Base-by-base conservation (phyloP, 1,139 yeast genomes). In the Scheffersomyces insectosa region DNA sequence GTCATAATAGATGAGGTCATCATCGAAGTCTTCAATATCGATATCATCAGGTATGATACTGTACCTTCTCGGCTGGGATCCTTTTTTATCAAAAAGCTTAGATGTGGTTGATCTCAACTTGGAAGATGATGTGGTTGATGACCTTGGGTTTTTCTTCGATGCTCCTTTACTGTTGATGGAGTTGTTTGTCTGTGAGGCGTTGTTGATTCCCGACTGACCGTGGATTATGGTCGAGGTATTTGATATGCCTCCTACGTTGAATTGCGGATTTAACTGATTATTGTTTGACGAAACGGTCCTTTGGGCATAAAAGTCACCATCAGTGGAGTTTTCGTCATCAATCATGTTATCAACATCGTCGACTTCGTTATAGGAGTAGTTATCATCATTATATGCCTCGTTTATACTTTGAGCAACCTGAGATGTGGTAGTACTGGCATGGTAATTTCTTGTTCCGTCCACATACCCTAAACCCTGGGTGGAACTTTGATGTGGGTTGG, bases 1-100 rank as follows among this genome's bases (percentile, higher is more conserved):
- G 49, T 75, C 80, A 50, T 75, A 75, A 49, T 75, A 75, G 28
- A 75, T 74, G 39, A 76, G 62, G 43, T 79, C 82, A 43, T 80
- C 85, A 49, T 79, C 83, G 50, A 79, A 80, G 54, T 83, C 88
- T 51, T 82, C 88, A 41, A 81, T 75, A 57, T 82, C 85, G 12
- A 82, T 74, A 56, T 82, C 86, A 56, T 82, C 86, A 1, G 87
- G 86, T 3, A 84, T 78, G 28, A 85, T 86, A 25, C 89, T 83
- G 54, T 85, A 85, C 38, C 91, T 67, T 56, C 91, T 71, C 3
- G 89, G 80, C 37, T 83, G 85, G 0, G 86, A 78, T 0, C 89
- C 89, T 48, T 80, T 84, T 16, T 82, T 79, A 54, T 85, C 90
- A 60, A 85, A 85, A 5, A 85, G 63, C 47, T 83, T 81, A 1